A percentile compares a stretch with the other conserved stretches of the same genome.
phyloP scores from a whole-genome alignment of 169 alveolate genomes.

The Cryptosporidium meleagridis region DNA sequence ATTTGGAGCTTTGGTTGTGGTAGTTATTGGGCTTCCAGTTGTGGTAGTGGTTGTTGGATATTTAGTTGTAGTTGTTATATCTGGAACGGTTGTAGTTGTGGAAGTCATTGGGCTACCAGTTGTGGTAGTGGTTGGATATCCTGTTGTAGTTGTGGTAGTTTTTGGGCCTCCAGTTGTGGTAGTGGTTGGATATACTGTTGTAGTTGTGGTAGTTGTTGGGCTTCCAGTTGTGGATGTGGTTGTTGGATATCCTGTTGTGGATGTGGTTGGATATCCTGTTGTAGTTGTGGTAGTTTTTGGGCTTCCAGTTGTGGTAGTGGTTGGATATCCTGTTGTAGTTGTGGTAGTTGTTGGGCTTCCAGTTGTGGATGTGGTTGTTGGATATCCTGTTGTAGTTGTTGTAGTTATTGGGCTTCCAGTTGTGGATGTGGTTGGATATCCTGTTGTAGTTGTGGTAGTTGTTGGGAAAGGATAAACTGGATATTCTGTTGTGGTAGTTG shows the following conservation, averaged over 20 bases:
- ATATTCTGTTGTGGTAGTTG: not conserved
- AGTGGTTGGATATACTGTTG: not conserved
- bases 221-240: not conserved
- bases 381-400: not conserved
- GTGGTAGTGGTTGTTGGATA: not conserved
- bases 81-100: not conserved
- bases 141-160: conserved; percentile 1
- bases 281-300: conserved; percentile 3
- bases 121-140: not conserved
- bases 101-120: not conserved
- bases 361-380: conserved; percentile 7
- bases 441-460: not conserved
- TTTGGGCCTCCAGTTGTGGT: not conserved
- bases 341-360: conserved; percentile 22
- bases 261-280: not conserved
- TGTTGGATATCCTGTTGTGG: not conserved
- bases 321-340: conserved; percentile 4
- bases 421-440: not conserved
- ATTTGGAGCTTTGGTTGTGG: not conserved
- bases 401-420: not conserved
- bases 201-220: not conserved
- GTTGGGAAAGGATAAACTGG: not conserved
- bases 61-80: not conserved
- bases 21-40: not conserved
- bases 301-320: not conserved